These are phyloP conservation scores for Hypericum perforatum DNA, from an alignment of 345 rosid species.

Conservation along the genomic window DNA sequence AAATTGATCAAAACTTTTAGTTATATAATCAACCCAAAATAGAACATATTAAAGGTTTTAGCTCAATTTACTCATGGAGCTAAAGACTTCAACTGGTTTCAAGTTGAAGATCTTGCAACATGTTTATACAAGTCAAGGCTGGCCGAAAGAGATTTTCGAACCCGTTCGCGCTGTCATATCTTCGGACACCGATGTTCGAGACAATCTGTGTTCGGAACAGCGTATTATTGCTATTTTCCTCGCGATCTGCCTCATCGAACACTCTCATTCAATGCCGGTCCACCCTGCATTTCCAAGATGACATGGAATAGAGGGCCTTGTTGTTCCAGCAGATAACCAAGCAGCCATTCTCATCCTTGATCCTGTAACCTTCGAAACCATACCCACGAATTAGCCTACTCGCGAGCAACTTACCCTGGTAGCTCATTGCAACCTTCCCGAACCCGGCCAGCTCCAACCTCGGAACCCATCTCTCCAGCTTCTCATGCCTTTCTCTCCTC, in stretches of 20 bases:
- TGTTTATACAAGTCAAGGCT: too few species aligned
- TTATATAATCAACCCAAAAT: too few species aligned
- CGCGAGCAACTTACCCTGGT: slow-evolving; percentile 53
- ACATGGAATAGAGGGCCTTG: slow-evolving; percentile 47
- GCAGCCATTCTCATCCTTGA: slow-evolving; percentile 57
- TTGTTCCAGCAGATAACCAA: slow-evolving; percentile 53
- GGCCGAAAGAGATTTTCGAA: too few species aligned
- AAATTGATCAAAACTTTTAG: too few species aligned
- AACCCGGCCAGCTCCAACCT: slow-evolving; percentile 59
- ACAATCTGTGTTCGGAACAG: too few species aligned
- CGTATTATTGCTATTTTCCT: too few species aligned
- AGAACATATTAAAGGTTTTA: too few species aligned
- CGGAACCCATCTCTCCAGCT: slow-evolving; percentile 56
- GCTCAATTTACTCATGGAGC: too few species aligned
- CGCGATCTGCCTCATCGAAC: background rate
- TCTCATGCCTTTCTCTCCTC: slow-evolving; percentile 65
- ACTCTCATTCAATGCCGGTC: slow-evolving; percentile 16
- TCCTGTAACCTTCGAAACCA: slow-evolving; percentile 49
- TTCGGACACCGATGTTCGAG: too few species aligned
- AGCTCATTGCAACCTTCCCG: slow-evolving; percentile 48
- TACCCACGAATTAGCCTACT: slow-evolving; percentile 40
- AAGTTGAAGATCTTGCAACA: too few species aligned
- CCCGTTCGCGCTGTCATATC: too few species aligned
- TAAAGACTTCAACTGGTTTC: too few species aligned
- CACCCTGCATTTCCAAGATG: slow-evolving; percentile 56